Evolutionary conservation across 371 early-diverging fungal genomes (phyloP), one percentile per base, ranked within the genome.

Genomic region (Haplosporangium sp.): DNA sequence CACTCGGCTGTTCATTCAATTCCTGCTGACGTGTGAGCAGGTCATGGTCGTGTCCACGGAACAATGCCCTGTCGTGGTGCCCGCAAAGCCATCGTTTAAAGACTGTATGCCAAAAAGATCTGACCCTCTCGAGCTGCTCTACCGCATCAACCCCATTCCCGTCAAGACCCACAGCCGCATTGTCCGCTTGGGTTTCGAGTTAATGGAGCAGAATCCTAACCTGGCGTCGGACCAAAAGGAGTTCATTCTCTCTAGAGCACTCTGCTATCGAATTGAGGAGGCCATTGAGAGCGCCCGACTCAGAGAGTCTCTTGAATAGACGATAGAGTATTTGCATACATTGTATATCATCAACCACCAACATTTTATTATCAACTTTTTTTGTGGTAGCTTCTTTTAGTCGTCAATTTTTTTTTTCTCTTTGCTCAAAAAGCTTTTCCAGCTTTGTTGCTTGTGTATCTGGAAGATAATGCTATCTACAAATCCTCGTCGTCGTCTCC

Each of bases 401-500:
- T 54, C 7, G 36, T 54, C 54, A 38, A 23, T 54, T 54, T 56
- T 40, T 41, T 41, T 18, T 42, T 45, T 60, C 42, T 40, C 37
- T n/a, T 10, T 42, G 9, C 14, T 14, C 18, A 42, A 9, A 57
- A 42, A 42, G 13, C 10, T 4, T 29, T 29, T 29, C 29, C 29
- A 4, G 29, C 29, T 29, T 29, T 29, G 29, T 29, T 29, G 29
- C 29, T 29, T 29, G 29, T 29, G 29, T 29, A 29, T 29, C 29
- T 29, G 29, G 29, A 29, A 29, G 29, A 29, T 41, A 41, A 29
- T 43, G 41, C 23, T 50, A 16, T 57, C 51, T 59, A 73, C 54
- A 73, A 52, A 51, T 82, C 81, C n/a, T 81, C 82, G 45, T 79
- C 82, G 55, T 76, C 76, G 55, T 76, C 76, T 29, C 79, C 82